Evolutionary conservation across 2,329 filamentous ascomycete species (phyloP).

Genomic region (Verticillium isaacii): DNA sequence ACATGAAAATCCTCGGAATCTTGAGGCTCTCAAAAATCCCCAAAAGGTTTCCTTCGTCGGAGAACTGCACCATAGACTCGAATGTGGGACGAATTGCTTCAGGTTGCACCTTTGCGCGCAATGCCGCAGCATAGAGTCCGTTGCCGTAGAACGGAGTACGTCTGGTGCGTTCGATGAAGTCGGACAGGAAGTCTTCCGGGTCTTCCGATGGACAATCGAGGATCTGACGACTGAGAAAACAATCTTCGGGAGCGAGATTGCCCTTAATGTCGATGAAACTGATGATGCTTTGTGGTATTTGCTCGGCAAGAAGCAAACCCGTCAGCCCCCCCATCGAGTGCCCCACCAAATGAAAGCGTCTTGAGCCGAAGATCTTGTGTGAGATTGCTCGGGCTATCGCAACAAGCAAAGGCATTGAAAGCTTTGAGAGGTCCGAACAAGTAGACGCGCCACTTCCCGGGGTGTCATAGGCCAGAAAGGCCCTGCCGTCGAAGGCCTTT

Average conservation of each 20-base stretch:
- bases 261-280: slow-evolving; percentile 22
- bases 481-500: slow-evolving; percentile 7
- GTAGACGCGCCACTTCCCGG: slow-evolving; percentile 17
- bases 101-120: slow-evolving; percentile 10
- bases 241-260: slow-evolving; percentile 20
- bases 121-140: slow-evolving; percentile 12
- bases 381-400: slow-evolving; percentile 13
- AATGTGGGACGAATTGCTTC: slow-evolving; percentile 16
- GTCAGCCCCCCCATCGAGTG: slow-evolving; percentile 22
- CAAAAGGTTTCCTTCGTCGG: slow-evolving; percentile 14
- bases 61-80: slow-evolving; percentile 18
- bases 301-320: slow-evolving; percentile 14
- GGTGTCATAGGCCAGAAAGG: slow-evolving; percentile 18
- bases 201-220: slow-evolving; percentile 6
- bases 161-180: slow-evolving; percentile 11
- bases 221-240: slow-evolving; percentile 19
- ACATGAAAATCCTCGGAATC: slow-evolving; percentile 16
- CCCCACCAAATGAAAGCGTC: slow-evolving; percentile 17
- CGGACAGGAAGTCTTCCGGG: background rate
- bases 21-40: slow-evolving; percentile 9
- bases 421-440: slow-evolving; percentile 10
- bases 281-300: slow-evolving; percentile 3
- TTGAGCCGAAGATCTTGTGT: slow-evolving; percentile 4
- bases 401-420: slow-evolving; percentile 15
- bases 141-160: slow-evolving; percentile 8